Evolutionary conservation across 108 stramenopile genomes (phyloP).

Genomic region (Cyclotella kingstonii): DNA sequence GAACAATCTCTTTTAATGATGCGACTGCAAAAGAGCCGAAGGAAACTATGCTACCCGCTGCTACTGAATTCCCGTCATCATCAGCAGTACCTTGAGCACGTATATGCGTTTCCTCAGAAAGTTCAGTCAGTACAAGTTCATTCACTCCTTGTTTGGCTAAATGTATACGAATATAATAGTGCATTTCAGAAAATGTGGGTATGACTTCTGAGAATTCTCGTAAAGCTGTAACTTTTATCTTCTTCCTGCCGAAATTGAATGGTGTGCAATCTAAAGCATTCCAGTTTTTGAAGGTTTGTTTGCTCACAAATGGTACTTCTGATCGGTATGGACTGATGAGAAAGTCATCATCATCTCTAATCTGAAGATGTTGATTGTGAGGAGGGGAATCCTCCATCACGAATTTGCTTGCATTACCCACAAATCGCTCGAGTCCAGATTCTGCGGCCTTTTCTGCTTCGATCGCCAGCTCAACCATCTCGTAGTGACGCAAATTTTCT

Average conservation of each 20-base stretch:
- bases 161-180: conserved; percentile 39
- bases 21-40: conserved; percentile 37
- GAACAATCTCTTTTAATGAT: conserved; percentile 18
- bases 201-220: conserved; percentile 38
- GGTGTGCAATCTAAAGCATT: conserved; percentile 9
- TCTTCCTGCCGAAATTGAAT: conserved; percentile 29
- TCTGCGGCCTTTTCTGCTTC: conserved; percentile 50
- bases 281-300: neutral
- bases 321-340: neutral
- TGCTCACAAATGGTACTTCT: conserved; percentile 4
- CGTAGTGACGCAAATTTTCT: conserved; percentile 26
- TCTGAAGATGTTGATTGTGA: neutral
- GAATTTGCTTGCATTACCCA: conserved; percentile 41
- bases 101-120: neutral
- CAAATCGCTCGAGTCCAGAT: conserved; percentile 40
- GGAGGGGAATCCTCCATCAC: conserved; percentile 12
- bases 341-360: conserved; percentile 6
- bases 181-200: conserved; percentile 43
- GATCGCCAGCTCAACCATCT: conserved; percentile 39
- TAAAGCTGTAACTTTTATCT: conserved; percentile 28
- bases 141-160: conserved; percentile 22
- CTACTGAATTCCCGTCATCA: conserved; percentile 21
- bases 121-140: conserved; percentile 7
- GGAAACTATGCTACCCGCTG: conserved; percentile 13
- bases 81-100: conserved; percentile 4